Evolutionary conservation across 768 basidiomycete genomes (phyloP), one percentile per base, ranked within the genome.

Genomic region (Tephrocybe sp.): DNA sequence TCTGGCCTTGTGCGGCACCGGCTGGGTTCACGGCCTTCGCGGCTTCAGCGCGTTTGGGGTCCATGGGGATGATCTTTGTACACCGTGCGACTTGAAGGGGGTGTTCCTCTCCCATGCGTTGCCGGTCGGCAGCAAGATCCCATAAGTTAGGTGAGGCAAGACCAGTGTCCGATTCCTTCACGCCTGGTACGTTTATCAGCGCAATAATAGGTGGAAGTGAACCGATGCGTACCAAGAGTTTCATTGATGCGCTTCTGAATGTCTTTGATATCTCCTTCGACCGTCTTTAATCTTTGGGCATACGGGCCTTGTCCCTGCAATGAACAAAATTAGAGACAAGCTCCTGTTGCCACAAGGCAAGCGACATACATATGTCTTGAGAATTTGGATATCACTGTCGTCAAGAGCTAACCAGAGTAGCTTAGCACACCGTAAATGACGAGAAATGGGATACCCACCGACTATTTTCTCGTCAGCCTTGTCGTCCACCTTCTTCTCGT

Each of bases 141-240:
- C 97, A 99, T 20, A 98, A 75, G 66, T 98, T 98, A 9, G 97
- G 96, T 9, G 93, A 85, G 2, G 97, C 94, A 48, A 99, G 82
- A 42, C 97, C 97, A 11, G 97, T 99, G 70, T 98, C 97, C 1
- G 91, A 94, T 68, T 99, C 97, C 80, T 98, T 97, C 54, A 98
- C 93, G 55, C 93, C 88, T 90, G 56, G 58, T 28, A 54, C 51
- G 17, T 36, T 12, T 2, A 32, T 50, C 49, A 47, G 25, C 41
- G 33, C 39, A 28, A 28, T 41, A 21, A 18, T 12, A 46, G 33
- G 21, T 11, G 26, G 15, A 11, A 10, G 18, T 4, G 17, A 17
- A 30, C 20, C n/a, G 32, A 4, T 36, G 65, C 75, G n/a, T 32
- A 84, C 92, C 97, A 56, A 99, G 90, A 68, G 93, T 94, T 77